phyloP scores from a whole-genome alignment of 768 basidiomycete species.

The Suillus plorans region DNA sequence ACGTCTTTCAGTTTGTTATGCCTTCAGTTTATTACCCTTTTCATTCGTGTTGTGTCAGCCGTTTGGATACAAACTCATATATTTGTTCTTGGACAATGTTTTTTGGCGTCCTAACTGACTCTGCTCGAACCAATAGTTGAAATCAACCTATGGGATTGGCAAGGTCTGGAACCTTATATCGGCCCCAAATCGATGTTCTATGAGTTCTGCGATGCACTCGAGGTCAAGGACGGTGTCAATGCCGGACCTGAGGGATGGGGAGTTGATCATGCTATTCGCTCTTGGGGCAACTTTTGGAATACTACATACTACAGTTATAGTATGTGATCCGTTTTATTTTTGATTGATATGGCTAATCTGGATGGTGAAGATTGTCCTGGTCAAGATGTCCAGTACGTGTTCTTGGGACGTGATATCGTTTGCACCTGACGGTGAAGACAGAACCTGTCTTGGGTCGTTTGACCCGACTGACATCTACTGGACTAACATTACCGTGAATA shows the following conservation, averaged over 20 bases:
- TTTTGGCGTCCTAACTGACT: background rate
- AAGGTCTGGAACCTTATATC: conserved; percentile 48
- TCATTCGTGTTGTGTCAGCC: background rate
- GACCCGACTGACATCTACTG: conserved; percentile 39
- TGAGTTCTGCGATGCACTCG: conserved; percentile 40
- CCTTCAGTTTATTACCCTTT: background rate
- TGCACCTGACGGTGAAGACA: conserved; percentile 37
- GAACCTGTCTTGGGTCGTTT: conserved; percentile 42
- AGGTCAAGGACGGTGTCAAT: conserved; percentile 36
- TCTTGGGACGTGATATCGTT: conserved; percentile 2
- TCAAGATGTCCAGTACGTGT: conserved; percentile 45
- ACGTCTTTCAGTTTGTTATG: background rate
- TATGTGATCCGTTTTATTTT: conserved; percentile 27
- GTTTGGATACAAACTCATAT: background rate
- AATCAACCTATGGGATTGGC: conserved; percentile 62
- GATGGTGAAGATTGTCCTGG: conserved; percentile 49
- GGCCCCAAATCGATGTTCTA: conserved; percentile 40
- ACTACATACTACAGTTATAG: conserved; percentile 43
- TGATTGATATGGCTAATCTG: background rate
- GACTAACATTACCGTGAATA: conserved; percentile 56
- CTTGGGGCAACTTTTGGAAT: conserved; percentile 64
- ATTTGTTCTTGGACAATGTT: background rate
- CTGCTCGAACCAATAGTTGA: conserved; percentile 22
- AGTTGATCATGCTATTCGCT: conserved; percentile 53
- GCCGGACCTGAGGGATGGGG: conserved; percentile 59